phyloP scores from a whole-genome alignment of 805 yeast species.

The Metschnikowia cerradonensis region DNA sequence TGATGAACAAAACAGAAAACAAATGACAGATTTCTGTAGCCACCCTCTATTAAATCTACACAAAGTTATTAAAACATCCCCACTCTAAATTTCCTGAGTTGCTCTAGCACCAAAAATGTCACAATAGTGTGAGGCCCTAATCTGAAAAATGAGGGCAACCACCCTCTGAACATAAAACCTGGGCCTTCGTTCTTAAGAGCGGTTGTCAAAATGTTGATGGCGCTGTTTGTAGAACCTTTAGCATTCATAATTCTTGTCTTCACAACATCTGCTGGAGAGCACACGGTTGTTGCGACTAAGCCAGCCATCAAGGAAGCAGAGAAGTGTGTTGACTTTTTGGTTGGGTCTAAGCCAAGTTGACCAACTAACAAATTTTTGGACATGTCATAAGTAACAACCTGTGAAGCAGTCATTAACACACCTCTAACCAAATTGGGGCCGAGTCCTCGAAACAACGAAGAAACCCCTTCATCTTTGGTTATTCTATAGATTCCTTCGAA shows the following conservation, averaged over 20 bases:
- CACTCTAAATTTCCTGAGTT: conserved; percentile 49
- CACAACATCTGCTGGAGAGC: conserved; percentile 90
- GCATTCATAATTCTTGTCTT: conserved; percentile 85
- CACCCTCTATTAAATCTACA: background rate
- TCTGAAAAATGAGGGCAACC: conserved; percentile 84
- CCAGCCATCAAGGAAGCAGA: conserved; percentile 79
- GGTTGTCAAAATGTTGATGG: conserved; percentile 44
- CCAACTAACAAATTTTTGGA: conserved; percentile 60
- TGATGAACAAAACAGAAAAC: background rate
- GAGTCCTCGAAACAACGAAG: conserved; percentile 65
- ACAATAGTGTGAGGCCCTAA: conserved; percentile 79
- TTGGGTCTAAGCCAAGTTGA: conserved; percentile 48
- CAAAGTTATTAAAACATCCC: conserved; percentile 38
- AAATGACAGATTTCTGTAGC: background rate
- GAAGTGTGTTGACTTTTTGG: conserved; percentile 68
- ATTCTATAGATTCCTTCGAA: conserved; percentile 69
- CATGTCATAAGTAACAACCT: conserved; percentile 81
- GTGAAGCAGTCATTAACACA: conserved; percentile 84
- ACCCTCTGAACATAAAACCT: conserved; percentile 81
- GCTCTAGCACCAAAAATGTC: conserved; percentile 65
- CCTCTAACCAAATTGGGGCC: conserved; percentile 79
- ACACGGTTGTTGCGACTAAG: conserved; percentile 82
- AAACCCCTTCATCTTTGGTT: conserved; percentile 53
- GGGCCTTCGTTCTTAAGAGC: conserved; percentile 71
- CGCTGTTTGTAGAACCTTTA: conserved; percentile 41